Conservation (phyloP, 2,329 filamentous ascomycete species). For the Botrytis byssoidea region DNA sequence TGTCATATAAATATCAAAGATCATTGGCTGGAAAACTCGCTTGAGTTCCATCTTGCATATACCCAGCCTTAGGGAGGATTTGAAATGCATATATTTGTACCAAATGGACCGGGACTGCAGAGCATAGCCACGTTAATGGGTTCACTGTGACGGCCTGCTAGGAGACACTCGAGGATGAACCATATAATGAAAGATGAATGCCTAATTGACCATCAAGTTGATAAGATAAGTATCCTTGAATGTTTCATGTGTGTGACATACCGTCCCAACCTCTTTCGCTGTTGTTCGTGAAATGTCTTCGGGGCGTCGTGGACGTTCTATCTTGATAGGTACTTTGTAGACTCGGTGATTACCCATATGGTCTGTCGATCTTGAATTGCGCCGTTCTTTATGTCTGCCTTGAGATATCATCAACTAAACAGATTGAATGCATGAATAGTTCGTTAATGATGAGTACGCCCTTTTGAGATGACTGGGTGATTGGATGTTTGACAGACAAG, state of each 20-base stretch:
- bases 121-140: background rate
- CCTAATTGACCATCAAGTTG: background rate
- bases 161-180: background rate
- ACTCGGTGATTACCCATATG: background rate
- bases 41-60: background rate
- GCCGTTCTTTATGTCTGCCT: background rate
- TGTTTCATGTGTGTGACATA: background rate
- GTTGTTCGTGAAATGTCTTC: background rate
- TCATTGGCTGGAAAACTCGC: background rate
- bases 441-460: background rate
- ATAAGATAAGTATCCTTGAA: background rate
- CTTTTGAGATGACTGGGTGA: background rate
- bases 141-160: too few species aligned
- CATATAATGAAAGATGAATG: background rate
- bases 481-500: background rate
- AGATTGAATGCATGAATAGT: background rate
- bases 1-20: background rate
- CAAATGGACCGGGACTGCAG: background rate
- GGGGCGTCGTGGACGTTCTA: background rate
- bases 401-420: background rate
- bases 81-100: background rate
- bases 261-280: background rate
- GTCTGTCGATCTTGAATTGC: background rate
- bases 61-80: background rate
- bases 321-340: background rate